Base-by-base conservation (phyloP, 768 basidiomycete genomes). In the Termitomyces sp. region DNA sequence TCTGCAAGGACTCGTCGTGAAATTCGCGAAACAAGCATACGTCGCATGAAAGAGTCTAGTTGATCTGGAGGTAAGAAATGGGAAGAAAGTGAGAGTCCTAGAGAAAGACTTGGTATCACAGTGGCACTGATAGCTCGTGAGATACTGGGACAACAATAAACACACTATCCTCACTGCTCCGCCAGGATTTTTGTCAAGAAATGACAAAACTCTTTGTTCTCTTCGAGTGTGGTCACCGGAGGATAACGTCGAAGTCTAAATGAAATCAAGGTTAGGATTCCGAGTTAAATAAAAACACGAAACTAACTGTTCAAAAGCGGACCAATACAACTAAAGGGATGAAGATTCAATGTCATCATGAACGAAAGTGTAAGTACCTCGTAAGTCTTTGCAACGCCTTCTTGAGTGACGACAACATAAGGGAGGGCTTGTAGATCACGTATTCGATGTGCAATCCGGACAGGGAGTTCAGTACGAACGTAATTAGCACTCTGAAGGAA, bases 1-100 rank as follows among this genome's bases (percentile, higher is more conserved):
- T 94, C 91, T 4, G 85, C 90, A 24, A 96, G 79, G 32, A 96
- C 94, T 32, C 93, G 85, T 22, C 93, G 81, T 13, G 92, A 94
- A 68, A 94, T 94, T 53, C 93, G 82, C 2, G 93, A 94, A 49
- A 92, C 82, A 10, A 96, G 80, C 93, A 96, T 96, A 24, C 92
- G 84, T 24, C 86, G 82, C 88, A 94, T 92, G 69, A 94, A 92
- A 2, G 89, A 79, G 68, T 94, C 92, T 13, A 95, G 78, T 41
- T 82, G 79, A 58, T 93, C 91, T 0, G 93, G 87, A 0, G 83
- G 76, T 8, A 95, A 80, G 67, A 87, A 83, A 1, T 85, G 87
- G 16, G 92, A 93, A 0, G 91, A 85, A n/a, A 94, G 77, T 24
- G 92, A 92, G 32, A 94, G 75, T 5, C 93, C 92, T 5, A 94